Evolutionary conservation across 225 moss, liverwort and hornwort species (phyloP).

Genomic region (Neckera pumila): DNA sequence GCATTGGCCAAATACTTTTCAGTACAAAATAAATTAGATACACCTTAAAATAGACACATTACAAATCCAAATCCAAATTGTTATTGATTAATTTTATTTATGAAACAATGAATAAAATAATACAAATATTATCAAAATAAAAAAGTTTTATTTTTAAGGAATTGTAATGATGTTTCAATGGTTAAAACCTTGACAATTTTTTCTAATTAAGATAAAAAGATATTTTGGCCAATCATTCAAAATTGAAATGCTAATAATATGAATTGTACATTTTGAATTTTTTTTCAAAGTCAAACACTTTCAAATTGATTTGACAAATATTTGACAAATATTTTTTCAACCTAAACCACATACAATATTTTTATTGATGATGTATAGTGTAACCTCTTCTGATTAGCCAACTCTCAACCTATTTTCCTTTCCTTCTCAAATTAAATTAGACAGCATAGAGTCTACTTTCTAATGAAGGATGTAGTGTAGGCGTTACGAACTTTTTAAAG

Average conservation of each 20-base stretch:
- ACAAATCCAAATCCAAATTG: neutral
- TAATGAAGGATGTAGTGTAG: neutral
- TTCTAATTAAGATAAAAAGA: too few species aligned
- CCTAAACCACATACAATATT: neutral
- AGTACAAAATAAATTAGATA: too few species aligned
- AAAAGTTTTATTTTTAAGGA: neutral
- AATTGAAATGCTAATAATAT: neutral
- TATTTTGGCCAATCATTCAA: too few species aligned
- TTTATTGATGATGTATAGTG: neutral
- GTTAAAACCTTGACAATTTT: neutral
- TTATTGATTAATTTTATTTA: neutral
- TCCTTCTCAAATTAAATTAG: neutral
- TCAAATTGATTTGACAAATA: neutral
- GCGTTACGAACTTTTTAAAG: fast-evolving
- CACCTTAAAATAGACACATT: neutral
- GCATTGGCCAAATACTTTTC: too few species aligned
- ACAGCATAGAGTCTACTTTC: neutral
- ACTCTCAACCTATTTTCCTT: neutral
- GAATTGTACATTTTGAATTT: neutral
- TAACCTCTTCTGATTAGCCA: neutral
- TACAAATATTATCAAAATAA: neutral
- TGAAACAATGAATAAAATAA: neutral
- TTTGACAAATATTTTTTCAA: neutral
- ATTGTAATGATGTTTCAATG: neutral
- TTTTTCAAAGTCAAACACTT: neutral